Conservation (phyloP, 2,329 filamentous ascomycete species). For the Xylaria sp. region DNA sequence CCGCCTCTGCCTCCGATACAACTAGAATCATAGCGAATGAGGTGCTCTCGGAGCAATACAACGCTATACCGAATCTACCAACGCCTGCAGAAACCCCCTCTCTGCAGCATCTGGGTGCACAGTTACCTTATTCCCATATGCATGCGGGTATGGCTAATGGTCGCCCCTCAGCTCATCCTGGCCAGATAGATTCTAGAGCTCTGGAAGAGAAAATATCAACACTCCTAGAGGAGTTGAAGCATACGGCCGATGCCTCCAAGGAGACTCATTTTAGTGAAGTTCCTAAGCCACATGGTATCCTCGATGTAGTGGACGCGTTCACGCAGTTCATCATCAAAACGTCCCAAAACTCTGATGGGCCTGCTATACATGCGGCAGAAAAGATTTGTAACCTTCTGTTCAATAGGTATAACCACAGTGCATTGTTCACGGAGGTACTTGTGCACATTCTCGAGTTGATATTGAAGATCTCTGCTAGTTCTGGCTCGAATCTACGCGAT, state of each 20-base stretch:
- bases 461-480: slow-evolving; percentile 64
- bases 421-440: slow-evolving; percentile 68
- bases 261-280: slow-evolving; percentile 71
- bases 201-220: slow-evolving; percentile 68
- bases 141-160: slow-evolving; percentile 63
- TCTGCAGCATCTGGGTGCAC: slow-evolving; percentile 63
- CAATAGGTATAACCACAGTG: slow-evolving; percentile 62
- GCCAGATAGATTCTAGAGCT: slow-evolving; percentile 63
- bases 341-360: slow-evolving; percentile 70
- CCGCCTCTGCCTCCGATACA: slow-evolving; percentile 68
- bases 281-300: slow-evolving; percentile 66
- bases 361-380: slow-evolving; percentile 68
- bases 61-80: slow-evolving; percentile 66
- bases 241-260: slow-evolving; percentile 61
- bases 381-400: slow-evolving; percentile 69
- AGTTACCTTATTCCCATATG: slow-evolving; percentile 67
- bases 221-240: slow-evolving; percentile 67
- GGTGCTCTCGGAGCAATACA: slow-evolving; percentile 71
- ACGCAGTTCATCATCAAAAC: slow-evolving; percentile 72
- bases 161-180: slow-evolving; percentile 56
- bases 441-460: slow-evolving; percentile 71
- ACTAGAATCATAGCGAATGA: slow-evolving; percentile 72
- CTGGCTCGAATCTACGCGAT: slow-evolving; percentile 62
- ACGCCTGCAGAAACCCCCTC: slow-evolving; percentile 69
- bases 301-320: slow-evolving; percentile 72